Base-by-base conservation (phyloP, 2,329 filamentous ascomycete species). In the Neopestalotiopsis clavispora region DNA sequence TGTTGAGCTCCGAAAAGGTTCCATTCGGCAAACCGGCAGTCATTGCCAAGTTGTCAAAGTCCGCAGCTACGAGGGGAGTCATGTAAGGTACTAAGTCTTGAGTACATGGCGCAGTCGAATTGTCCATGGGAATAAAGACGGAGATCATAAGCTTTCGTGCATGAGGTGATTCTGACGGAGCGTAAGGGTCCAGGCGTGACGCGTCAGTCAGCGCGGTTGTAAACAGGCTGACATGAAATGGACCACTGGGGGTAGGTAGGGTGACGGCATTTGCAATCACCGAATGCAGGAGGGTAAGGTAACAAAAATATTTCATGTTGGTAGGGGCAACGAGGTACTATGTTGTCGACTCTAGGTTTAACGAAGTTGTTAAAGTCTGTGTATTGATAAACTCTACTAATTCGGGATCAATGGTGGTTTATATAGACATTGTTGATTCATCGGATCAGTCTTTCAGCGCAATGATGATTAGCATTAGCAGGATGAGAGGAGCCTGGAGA, bases 121-220 rank as follows among this genome's bases (percentile, higher is more conserved):
- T 61, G 32, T 69, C 57, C n/a, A 67, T 6, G 12, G 68, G 68
- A 6, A 65, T 52, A 13, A 69, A 69, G 38, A 52, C 30, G 17
- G 68, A 69, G 17, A 65, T 57, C 68, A 67, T 6, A 42, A 68
- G 60, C 56, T 45, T 60, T 32, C 68, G 68, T n/a, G 45, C 14
- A 13, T 67, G 68, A n/a, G 58, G 68, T 5, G 9, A 60, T 12
- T 64, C 59, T 4, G 14, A 23, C 6, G 68, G 68, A 5, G 68
- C 68, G 34, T 63, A 69, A n/a, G 68, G 68, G 23, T 69, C 68
- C 52, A 64, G 14, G 20, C 65, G 68, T 12, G 38, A 49, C 23
- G 34, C 23, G 59, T 69, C 68, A 6, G 65, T 67, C 7, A 69
- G 68, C 6, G 56, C 58, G 17, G 52, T 38, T 9, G 58, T 38